Conservation (phyloP, 805 yeast genomes). For the Saccharomycopsis capsularis region DNA sequence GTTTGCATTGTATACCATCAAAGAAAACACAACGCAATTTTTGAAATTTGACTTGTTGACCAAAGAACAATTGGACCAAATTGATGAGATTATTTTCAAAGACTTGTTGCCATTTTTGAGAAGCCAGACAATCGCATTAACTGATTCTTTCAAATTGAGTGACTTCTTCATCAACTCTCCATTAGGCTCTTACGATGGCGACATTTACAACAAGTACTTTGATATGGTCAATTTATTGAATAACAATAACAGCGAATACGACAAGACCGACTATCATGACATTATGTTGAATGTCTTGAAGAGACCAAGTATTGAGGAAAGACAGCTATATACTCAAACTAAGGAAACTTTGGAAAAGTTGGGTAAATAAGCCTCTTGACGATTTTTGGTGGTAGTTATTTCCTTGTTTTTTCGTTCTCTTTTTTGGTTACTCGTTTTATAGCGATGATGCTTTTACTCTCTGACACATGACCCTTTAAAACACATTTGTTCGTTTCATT, state of each 20-base stretch:
- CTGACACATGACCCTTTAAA: too few relatives aligned
- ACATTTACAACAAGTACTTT: slow-evolving; percentile 75
- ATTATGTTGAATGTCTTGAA: slow-evolving; percentile 33
- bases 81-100: slow-evolving; percentile 38
- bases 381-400: too few relatives aligned
- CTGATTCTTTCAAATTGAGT: slow-evolving; percentile 77
- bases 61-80: slow-evolving; percentile 32
- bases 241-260: slow-evolving; percentile 45
- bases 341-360: slow-evolving; percentile 29
- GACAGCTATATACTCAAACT: slow-evolving; percentile 30
- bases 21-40: slow-evolving; percentile 65
- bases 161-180: slow-evolving; percentile 80
- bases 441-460: too few relatives aligned
- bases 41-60: slow-evolving; percentile 54
- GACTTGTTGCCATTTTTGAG: slow-evolving; percentile 46
- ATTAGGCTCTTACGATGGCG: slow-evolving; percentile 74
- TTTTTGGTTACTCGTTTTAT: too few relatives aligned
- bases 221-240: slow-evolving; percentile 49
- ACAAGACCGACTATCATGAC: slow-evolving; percentile 47
- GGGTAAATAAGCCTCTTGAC: slow-evolving; percentile 26
- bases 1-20: slow-evolving; percentile 61
- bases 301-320: slow-evolving; percentile 31
- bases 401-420: too few relatives aligned
- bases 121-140: slow-evolving; percentile 64
- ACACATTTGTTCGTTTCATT: too few relatives aligned